Evolutionary conservation across 768 basidiomycete species (phyloP), one percentile per base, ranked within the genome.

Genomic region (Tulasnella sp.): DNA sequence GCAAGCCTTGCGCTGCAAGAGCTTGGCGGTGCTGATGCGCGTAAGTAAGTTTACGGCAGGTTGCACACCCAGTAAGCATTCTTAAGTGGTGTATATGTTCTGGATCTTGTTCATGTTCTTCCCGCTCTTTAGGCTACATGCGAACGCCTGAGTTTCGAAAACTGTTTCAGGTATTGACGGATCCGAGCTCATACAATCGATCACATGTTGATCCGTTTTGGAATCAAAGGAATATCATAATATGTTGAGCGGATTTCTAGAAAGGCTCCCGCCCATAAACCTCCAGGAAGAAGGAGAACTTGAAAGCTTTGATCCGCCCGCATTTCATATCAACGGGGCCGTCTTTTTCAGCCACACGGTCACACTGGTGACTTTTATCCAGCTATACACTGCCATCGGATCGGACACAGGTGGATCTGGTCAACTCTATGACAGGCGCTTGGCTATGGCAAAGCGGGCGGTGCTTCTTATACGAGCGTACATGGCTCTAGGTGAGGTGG

Each of bases 11-110:
- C 25, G 57, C 2, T 21, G 48, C n/a, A 59, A 59, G 45, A 31
- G 45, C 19, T 38, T 59, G n/a, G 57, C 49, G 12, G 45, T 59
- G 15, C 49, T 59, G 57, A 31, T 46, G 27, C 57, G 57, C 48
- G 57, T 59, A 30, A 59, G 49, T 42, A 31, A 31, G 25, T 59
- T 59, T 46, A 29, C 57, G 22, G 49, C 49, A 29, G 24, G 45
- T 17, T 34, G 46, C 42, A 49, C 46, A 31, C 57, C 57, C 24
- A 46, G 57, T 59, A 59, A 17, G 42, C 31, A 29, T 50, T 29
- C 11, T 49, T 24, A n/a, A 49, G 49, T 31, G 45, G 49, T 49
- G 8, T 7, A 25, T 5, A 9, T 27, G 19, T 31, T 9, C 50
- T 7, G 25, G 22, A 22, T 21, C 25, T 8, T 8, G 8, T 22